These are phyloP conservation scores for Chlorella sorokiniana DNA, from an alignment of 139 green algal species.

Conservation along the genomic window DNA sequence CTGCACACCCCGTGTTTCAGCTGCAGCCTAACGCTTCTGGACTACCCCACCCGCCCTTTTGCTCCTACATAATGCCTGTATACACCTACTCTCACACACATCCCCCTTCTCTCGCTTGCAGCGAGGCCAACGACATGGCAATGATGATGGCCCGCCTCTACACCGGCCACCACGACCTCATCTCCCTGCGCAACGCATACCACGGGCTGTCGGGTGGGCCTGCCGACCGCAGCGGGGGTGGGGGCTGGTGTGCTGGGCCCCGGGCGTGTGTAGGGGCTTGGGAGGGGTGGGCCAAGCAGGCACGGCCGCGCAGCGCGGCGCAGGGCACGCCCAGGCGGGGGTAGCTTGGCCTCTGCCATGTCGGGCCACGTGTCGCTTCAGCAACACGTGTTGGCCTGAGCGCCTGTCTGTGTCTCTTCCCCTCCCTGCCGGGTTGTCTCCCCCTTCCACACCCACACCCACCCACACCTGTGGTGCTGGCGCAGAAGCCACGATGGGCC, in stretches of 20 bases:
- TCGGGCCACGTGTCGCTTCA: no score
- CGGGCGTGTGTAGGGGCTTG: neutral
- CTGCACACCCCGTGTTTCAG: no score
- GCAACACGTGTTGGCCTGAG: no score
- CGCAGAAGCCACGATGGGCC: constrained; percentile 81
- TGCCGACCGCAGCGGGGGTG: neutral
- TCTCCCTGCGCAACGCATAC: constrained; percentile 93
- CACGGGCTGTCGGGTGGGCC: constrained; percentile 79
- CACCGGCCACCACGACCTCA: constrained; percentile 85
- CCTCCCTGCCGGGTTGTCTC: neutral
- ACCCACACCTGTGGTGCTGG: constrained; percentile 1
- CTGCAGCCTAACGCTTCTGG: no score
- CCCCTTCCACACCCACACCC: neutral
- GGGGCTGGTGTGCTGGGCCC: neutral
- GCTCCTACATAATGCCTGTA: neutral
- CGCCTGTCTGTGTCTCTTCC: neutral
- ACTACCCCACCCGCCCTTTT: no score
- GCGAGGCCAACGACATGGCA: constrained; percentile 90
- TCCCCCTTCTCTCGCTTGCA: constrained; percentile 28
- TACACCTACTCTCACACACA: neutral
- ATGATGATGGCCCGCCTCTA: constrained; percentile 72
- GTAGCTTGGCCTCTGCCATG: no score
- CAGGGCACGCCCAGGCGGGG: no score
- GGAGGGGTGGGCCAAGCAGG: no score
- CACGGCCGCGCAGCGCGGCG: no score